Conservation (phyloP, 306 rosid genomes). For the Cotoneaster glaucophyllus region DNA sequence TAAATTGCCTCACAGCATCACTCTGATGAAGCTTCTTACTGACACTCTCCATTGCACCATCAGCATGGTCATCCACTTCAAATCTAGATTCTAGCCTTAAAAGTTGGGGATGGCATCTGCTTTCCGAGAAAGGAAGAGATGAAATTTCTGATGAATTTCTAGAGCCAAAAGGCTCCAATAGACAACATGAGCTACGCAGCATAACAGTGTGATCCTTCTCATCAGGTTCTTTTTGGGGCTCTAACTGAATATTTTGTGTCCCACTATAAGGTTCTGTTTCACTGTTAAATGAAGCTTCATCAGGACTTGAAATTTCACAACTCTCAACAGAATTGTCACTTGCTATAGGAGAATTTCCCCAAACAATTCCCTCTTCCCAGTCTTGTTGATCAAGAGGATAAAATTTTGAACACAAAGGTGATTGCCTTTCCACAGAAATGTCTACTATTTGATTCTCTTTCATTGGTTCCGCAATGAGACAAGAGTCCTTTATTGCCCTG, state of each 20-base stretch:
- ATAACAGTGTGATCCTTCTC: slow-evolving; percentile 29
- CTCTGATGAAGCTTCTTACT: slow-evolving; percentile 42
- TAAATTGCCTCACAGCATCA: slow-evolving; percentile 40
- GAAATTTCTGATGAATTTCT: slow-evolving; percentile 32
- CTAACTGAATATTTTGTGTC: slow-evolving; percentile 27
- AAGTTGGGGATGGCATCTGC: slow-evolving; percentile 76
- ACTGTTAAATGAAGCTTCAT: slow-evolving; percentile 42
- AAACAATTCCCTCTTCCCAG: slow-evolving; percentile 81
- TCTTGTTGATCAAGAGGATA: slow-evolving; percentile 85
- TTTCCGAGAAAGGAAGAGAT: slow-evolving; percentile 30
- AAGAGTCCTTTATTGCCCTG: slow-evolving; percentile 36
- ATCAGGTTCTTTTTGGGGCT: slow-evolving; percentile 24
- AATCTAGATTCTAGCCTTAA: slow-evolving; percentile 60
- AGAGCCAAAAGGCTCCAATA: slow-evolving; percentile 61
- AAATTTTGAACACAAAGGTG: slow-evolving; percentile 34
- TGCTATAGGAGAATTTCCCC: slow-evolving; percentile 74
- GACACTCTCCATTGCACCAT: slow-evolving; percentile 33
- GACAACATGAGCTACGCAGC: slow-evolving; percentile 31
- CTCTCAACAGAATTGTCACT: slow-evolving; percentile 43
- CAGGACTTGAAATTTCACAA: slow-evolving; percentile 56
- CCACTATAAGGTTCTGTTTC: slow-evolving; percentile 46
- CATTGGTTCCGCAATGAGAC: slow-evolving; percentile 63
- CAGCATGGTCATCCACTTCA: slow-evolving; percentile 35
- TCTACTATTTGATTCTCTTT: slow-evolving; percentile 33
- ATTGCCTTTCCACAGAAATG: slow-evolving; percentile 29